A percentile compares a stretch with the other conserved stretches of the same genome.
Conservation (phyloP, 345 rosid genomes). For the Euclidium syriacum region DNA sequence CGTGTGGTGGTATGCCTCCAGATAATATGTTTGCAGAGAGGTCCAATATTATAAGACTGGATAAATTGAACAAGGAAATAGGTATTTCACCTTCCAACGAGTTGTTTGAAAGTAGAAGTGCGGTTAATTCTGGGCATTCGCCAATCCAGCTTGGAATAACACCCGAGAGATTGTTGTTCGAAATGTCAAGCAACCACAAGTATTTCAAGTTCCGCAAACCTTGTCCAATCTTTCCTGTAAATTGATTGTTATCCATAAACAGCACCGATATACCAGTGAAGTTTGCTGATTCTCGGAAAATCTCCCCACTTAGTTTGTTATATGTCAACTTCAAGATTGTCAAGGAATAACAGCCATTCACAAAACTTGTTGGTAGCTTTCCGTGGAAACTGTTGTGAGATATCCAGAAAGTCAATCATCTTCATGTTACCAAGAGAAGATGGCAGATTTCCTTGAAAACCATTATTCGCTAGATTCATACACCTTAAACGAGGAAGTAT, state of each 20-base stretch:
- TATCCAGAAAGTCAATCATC: neutral
- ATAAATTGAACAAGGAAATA: neutral
- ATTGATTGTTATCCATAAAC: neutral
- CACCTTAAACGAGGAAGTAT: neutral
- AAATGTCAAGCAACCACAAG: neutral
- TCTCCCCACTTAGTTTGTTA: neutral
- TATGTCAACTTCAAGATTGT: neutral
- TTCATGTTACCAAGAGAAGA: neutral
- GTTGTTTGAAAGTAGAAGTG: neutral
- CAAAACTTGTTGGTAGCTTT: too few relatives aligned
- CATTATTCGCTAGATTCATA: neutral
- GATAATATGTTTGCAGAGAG: neutral
- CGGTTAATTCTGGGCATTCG: neutral
- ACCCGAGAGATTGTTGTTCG: neutral
- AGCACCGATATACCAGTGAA: neutral
- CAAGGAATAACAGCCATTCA: too few relatives aligned
- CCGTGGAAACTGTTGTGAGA: neutral
- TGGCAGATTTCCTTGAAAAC: neutral
- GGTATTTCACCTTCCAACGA: too few relatives aligned
- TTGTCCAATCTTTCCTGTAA: neutral
- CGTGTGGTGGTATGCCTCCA: neutral
- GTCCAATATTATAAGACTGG: neutral
- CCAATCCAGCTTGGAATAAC: neutral
- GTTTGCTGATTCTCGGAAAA: neutral
- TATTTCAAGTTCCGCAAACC: neutral